Percentiles rank a stretch among this genome's conserved stretches.
phyloP scores from a whole-genome alignment of 1,284 basidiomycete genomes.

The Mycena citricolor region DNA sequence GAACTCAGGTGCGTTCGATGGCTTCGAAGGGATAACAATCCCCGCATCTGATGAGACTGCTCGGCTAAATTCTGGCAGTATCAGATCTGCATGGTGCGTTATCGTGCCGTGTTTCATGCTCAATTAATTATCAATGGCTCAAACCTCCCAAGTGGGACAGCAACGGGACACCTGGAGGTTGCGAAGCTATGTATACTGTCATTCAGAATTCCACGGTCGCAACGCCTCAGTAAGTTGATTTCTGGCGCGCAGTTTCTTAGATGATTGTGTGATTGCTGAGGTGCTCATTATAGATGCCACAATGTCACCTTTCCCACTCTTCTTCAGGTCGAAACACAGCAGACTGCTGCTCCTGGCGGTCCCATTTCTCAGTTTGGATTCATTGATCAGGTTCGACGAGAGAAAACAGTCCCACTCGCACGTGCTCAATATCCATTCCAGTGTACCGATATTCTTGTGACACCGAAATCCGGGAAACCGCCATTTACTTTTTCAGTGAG shows the following conservation, averaged over 20 bases:
- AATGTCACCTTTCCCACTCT: slow-evolving; percentile 43
- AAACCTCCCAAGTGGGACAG: slow-evolving; percentile 12
- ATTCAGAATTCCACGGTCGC: slow-evolving; percentile 36
- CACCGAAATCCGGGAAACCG: slow-evolving; percentile 45
- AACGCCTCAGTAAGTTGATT: slow-evolving; percentile 7
- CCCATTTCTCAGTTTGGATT: slow-evolving; percentile 45
- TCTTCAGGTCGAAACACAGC: slow-evolving; percentile 35
- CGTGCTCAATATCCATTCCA: slow-evolving; percentile 19
- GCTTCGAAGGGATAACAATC: background rate
- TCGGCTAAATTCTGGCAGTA: slow-evolving; percentile 9
- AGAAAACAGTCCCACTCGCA: background rate
- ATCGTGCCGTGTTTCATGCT: background rate
- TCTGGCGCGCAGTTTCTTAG: slow-evolving; percentile 35
- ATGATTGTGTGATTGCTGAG: slow-evolving; percentile 25
- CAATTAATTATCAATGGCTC: slow-evolving; percentile 37
- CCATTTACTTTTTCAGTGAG: slow-evolving; percentile 49
- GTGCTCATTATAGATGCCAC: slow-evolving; percentile 33
- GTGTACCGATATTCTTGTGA: slow-evolving; percentile 47
- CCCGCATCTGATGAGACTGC: background rate
- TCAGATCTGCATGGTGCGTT: slow-evolving; percentile 22
- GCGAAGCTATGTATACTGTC: slow-evolving; percentile 55
- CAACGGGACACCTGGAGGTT: slow-evolving; percentile 41
- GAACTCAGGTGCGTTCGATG: slow-evolving; percentile 43
- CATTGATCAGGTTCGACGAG: slow-evolving; percentile 41
- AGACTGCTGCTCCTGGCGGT: slow-evolving; percentile 34